Evolutionary conservation across 805 yeast genomes (phyloP).

Genomic region (Nematodospora valgi): DNA sequence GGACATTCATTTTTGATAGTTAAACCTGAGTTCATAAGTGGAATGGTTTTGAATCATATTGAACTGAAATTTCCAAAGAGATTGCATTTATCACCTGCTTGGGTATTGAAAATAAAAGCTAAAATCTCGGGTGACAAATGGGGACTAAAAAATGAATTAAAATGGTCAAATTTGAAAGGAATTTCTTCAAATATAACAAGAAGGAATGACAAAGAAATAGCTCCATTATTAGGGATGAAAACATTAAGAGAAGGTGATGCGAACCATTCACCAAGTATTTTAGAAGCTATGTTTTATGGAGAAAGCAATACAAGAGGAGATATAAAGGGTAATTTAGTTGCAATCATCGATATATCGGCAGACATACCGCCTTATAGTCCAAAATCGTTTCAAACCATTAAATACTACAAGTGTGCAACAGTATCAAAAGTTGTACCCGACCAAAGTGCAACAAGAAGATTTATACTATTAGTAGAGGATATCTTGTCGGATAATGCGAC

Average conservation of each 20-base stretch:
- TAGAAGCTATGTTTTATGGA: conserved; percentile 47
- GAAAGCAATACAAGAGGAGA: conserved; percentile 2
- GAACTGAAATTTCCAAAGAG: conserved; percentile 44
- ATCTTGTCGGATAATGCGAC: conserved; percentile 25
- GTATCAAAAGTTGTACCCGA: conserved; percentile 78
- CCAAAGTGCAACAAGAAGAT: conserved; percentile 52
- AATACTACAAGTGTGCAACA: conserved; percentile 70
- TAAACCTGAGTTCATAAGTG: conserved; percentile 62
- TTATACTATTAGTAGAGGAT: conserved; percentile 50
- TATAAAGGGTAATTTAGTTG: conserved; percentile 40
- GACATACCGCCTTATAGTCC: conserved; percentile 74
- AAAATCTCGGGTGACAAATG: conserved; percentile 67
- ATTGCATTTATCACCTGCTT: conserved; percentile 58
- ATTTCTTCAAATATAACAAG: conserved; percentile 44
- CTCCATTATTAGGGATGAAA: conserved; percentile 68
- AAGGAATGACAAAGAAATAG: conserved; percentile 24
- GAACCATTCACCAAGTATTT: conserved; percentile 52
- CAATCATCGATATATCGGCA: conserved; percentile 67
- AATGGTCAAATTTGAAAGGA: conserved; percentile 59
- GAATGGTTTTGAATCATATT: conserved; percentile 56
- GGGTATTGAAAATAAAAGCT: conserved; percentile 67
- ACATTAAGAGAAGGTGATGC: conserved; percentile 65
- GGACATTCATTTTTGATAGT: conserved; percentile 67
- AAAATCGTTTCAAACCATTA: conserved; percentile 45
- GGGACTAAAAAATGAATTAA: conserved; percentile 73